phyloP scores from a whole-genome alignment of 495 filamentous ascomycete species.

The Haplographium delicatum region DNA sequence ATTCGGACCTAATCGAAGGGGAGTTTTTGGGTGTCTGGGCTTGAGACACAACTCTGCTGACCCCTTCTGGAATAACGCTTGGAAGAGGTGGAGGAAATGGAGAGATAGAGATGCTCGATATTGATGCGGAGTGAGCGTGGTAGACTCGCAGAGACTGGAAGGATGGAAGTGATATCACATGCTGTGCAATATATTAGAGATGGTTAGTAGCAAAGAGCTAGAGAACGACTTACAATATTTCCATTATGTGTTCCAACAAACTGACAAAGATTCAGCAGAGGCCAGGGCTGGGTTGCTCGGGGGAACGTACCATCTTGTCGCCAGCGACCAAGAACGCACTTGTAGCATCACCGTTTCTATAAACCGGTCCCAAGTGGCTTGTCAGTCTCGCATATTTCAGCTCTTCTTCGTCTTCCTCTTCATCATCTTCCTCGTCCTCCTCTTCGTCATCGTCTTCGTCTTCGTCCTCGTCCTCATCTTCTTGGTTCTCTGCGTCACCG shows the following conservation, averaged over 20 bases:
- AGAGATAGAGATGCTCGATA: slow-evolving; percentile 85
- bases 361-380: slow-evolving; percentile 68
- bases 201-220: neutral
- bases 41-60: slow-evolving; percentile 41
- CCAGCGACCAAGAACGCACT: slow-evolving; percentile 84
- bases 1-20: slow-evolving; percentile 43
- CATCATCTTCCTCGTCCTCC: slow-evolving; percentile 60
- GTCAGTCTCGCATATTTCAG: slow-evolving; percentile 89
- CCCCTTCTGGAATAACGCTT: slow-evolving; percentile 46
- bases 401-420: slow-evolving; percentile 91
- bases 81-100: slow-evolving; percentile 77
- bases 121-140: slow-evolving; percentile 84
- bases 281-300: neutral
- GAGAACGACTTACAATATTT: slow-evolving; percentile 88
- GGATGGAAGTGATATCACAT: slow-evolving; percentile 76
- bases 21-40: slow-evolving; percentile 37
- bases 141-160: slow-evolving; percentile 78
- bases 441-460: slow-evolving; percentile 27
- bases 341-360: slow-evolving; percentile 91
- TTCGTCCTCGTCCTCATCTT: slow-evolving; percentile 28
- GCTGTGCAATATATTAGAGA: slow-evolving; percentile 41
- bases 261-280: slow-evolving; percentile 36
- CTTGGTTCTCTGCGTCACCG: slow-evolving; percentile 28
- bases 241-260: slow-evolving; percentile 95
- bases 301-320: slow-evolving; percentile 80